A percentile compares a stretch with the other conserved stretches of the same genome.
These are phyloP conservation scores for Arbutus unedo DNA, from an alignment of 148 eudicot species.

Conservation along the genomic window DNA sequence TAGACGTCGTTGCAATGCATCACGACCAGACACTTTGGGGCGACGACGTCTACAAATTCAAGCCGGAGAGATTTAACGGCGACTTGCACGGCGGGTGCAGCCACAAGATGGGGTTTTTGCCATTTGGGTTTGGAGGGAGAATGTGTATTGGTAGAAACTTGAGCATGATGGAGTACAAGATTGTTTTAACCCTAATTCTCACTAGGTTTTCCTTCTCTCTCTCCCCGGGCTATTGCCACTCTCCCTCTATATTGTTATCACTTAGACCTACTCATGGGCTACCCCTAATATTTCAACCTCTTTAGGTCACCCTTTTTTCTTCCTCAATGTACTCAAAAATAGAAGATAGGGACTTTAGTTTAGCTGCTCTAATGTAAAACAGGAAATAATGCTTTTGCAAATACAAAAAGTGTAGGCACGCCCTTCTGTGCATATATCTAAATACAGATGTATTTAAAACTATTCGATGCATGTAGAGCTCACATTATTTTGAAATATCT, in stretches of 20 bases:
- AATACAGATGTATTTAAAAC: too few species aligned
- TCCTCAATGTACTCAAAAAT: not conserved
- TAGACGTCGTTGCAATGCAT: slow-evolving; percentile 80
- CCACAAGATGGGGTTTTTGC: slow-evolving; percentile 80
- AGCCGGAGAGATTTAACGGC: slow-evolving; percentile 68
- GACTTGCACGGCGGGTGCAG: slow-evolving; percentile 62
- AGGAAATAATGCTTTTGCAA: not conserved
- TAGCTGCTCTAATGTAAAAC: not conserved
- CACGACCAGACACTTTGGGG: slow-evolving; percentile 76
- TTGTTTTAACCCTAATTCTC: slow-evolving; percentile 52
- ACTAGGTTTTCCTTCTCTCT: slow-evolving; percentile 56
- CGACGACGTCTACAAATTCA: slow-evolving; percentile 62
- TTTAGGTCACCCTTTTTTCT: not conserved
- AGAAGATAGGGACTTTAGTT: not conserved
- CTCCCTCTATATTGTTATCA: slow-evolving; percentile 61
- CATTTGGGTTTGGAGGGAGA: slow-evolving; percentile 96
- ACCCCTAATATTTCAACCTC: slow-evolving; percentile 31
- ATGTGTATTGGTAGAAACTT: slow-evolving; percentile 81
- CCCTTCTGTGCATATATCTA: too few species aligned
- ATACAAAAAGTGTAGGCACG: not conserved
- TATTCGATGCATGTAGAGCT: too few species aligned
- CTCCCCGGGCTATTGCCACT: slow-evolving; percentile 61
- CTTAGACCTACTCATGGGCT: slow-evolving; percentile 65
- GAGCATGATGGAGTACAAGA: slow-evolving; percentile 69
- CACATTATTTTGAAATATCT: too few species aligned